These are phyloP conservation scores for Zostera marina DNA, from an alignment of 116 monocot genomes.

Conservation along the genomic window DNA sequence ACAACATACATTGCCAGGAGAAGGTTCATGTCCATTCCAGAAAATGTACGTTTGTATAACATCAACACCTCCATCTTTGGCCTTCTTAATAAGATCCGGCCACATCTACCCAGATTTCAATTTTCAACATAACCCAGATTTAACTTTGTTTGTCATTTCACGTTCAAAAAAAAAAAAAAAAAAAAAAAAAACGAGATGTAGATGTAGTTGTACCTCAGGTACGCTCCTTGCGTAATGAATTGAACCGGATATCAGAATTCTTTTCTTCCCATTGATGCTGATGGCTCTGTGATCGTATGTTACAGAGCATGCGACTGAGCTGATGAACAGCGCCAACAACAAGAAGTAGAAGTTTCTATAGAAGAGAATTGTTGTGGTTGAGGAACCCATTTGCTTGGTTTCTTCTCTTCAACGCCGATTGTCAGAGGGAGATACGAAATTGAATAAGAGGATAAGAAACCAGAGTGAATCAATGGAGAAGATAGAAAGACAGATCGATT, in stretches of 20 bases:
- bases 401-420: too few species aligned
- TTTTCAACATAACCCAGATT: neutral
- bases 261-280: slow-evolving; percentile 24
- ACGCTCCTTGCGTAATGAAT: slow-evolving; percentile 35
- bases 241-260: slow-evolving; percentile 37
- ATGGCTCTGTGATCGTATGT: slow-evolving; percentile 31
- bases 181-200: neutral
- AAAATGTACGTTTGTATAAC: slow-evolving; percentile 39
- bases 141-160: neutral
- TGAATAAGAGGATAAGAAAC: too few species aligned
- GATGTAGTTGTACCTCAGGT: slow-evolving; percentile 17
- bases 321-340: slow-evolving; percentile 1
- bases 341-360: too few species aligned
- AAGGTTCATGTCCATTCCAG: slow-evolving; percentile 40
- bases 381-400: too few species aligned
- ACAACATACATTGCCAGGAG: slow-evolving; percentile 29
- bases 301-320: slow-evolving; percentile 7
- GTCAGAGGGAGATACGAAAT: too few species aligned
- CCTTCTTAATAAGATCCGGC: slow-evolving; percentile 43
- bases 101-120: slow-evolving; percentile 19
- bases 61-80: slow-evolving; percentile 32
- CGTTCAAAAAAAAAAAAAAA: too few species aligned
- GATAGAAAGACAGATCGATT: too few species aligned
- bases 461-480: too few species aligned
- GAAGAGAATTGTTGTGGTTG: neutral